Evolutionary conservation across 2,329 filamentous ascomycete genomes (phyloP).

Genomic region (Arthrobotrys sphaeroides): DNA sequence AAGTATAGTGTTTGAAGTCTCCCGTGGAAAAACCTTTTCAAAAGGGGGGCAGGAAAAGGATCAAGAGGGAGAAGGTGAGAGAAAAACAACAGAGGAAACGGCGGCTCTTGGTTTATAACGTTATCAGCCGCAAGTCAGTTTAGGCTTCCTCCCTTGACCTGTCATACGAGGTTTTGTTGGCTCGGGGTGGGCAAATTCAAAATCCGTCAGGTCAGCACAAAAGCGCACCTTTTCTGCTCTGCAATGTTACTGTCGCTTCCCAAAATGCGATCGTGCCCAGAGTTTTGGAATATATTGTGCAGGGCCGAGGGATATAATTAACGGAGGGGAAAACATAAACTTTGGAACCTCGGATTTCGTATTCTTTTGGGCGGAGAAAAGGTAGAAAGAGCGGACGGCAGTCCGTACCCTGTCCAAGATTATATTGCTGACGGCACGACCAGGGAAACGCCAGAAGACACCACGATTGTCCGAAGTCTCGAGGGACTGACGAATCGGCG

Average conservation of each 20-base stretch:
- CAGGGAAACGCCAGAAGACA: not conserved
- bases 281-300: constrained; percentile 11
- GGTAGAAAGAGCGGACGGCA: not conserved
- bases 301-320: constrained; percentile 24
- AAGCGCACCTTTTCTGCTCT: constrained; percentile 14
- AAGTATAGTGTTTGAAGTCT: constrained; percentile 2
- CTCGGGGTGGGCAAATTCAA: not conserved
- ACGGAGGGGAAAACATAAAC: not conserved
- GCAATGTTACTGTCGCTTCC: constrained; percentile 28
- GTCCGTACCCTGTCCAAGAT: constrained; percentile 1
- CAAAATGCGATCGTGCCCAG: constrained; percentile 10
- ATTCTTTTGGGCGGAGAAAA: not conserved
- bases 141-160: constrained; percentile 19
- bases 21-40: not conserved
- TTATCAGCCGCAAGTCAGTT: constrained; percentile 49
- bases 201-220: constrained; percentile 10
- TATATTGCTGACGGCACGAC: constrained; percentile 17
- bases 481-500: not conserved
- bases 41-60: constrained; percentile 3
- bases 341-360: not conserved
- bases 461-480: not conserved
- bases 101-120: constrained; percentile 48
- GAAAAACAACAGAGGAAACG: constrained; percentile 2
- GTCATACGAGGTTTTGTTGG: constrained; percentile 6
- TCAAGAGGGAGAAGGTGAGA: not conserved